Evolutionary conservation across 768 basidiomycete genomes (phyloP), one percentile per base, ranked within the genome.

Genomic region (Austroboletus eburneus): DNA sequence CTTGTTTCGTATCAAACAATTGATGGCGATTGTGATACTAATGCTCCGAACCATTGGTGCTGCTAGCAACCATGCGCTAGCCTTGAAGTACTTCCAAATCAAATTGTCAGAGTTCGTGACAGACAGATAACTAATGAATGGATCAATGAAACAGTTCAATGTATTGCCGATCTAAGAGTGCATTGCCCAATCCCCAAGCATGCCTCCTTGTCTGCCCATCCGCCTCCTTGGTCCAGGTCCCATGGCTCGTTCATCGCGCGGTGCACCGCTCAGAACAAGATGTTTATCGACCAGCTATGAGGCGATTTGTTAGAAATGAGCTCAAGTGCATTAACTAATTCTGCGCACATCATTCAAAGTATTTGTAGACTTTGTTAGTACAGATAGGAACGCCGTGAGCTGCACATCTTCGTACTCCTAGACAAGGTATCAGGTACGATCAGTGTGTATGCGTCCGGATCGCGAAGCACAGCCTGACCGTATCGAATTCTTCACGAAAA

Each of bases 331-430:
- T 13, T 22, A 35, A 35, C 12, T 5, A 25, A 30, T 25, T 50
- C n/a, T 2, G 57, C 90, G 57, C 60, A 95, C 94, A 57, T 95
- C 91, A 62, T 94, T 97, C 48, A 97, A 67, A 9, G 85, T 79
- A 54, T 85, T 85, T 14, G 94, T 77, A 24, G 89, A 87, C 67
- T 93, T 94, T 7, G 94, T 97, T 48, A 99, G 67, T 13, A 83
- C 80, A 1, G 91, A 84, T 12, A 99, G 73, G 67, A 91, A 90
- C 9, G 87, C 84, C 2, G 92, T 96, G 23, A 99, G 72, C 50
- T 96, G 91, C 14, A 95, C 92, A 62, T 99, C 94, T 58, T 87
- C 87, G 66, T 94, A 91, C 79, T 99, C 95, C 92, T 96, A 56
- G 27, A 42, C 22, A 35, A 5, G 27, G 29, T 27, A 23, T 42